A percentile compares a stretch with the other conserved stretches of the same genome.
Evolutionary conservation across 345 rosid species (phyloP).

Genomic region (Salix viminalis): DNA sequence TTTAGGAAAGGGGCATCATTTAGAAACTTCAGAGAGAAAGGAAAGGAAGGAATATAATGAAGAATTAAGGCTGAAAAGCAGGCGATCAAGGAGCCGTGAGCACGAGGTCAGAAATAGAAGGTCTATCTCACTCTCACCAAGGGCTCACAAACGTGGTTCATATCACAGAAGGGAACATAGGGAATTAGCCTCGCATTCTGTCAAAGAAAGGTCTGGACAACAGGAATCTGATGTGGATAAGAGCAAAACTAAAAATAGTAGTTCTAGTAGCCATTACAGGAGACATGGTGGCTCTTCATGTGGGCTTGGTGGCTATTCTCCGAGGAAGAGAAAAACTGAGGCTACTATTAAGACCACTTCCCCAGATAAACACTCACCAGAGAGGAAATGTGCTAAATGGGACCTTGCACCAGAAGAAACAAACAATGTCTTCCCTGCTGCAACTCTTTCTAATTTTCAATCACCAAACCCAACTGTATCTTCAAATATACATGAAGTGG

Average conservation of each 20-base stretch:
- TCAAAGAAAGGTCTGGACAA: conserved; percentile 48
- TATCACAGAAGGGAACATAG: conserved; percentile 43
- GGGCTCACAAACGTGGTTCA: conserved; percentile 39
- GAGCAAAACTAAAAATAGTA: conserved; percentile 38
- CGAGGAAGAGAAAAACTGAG: conserved; percentile 76
- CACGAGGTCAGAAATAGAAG: conserved; percentile 46
- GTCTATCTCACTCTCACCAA: conserved; percentile 52
- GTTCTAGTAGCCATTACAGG: conserved; percentile 46
- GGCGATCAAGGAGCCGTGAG: conserved; percentile 68
- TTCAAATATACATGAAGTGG: conserved; percentile 37
- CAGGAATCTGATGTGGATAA: conserved; percentile 41
- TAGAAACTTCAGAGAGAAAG: conserved; percentile 45
- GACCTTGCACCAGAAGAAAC: conserved; percentile 56
- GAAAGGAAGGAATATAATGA: conserved; percentile 49
- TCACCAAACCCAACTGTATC: conserved; percentile 37
- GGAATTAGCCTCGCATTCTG: conserved; percentile 33
- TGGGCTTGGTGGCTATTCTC: conserved; percentile 93
- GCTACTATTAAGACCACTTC: conserved; percentile 62
- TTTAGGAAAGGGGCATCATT: conserved; percentile 35
- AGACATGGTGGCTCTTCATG: conserved; percentile 50
- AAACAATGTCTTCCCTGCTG: conserved; percentile 21
- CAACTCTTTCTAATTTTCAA: conserved; percentile 43
- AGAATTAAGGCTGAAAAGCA: conserved; percentile 51
- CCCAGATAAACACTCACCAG: conserved; percentile 58
- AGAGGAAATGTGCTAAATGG: conserved; percentile 77